These are phyloP conservation scores for Gossypium ekmanianum DNA, from an alignment of 345 rosid genomes.

Conservation along the genomic window DNA sequence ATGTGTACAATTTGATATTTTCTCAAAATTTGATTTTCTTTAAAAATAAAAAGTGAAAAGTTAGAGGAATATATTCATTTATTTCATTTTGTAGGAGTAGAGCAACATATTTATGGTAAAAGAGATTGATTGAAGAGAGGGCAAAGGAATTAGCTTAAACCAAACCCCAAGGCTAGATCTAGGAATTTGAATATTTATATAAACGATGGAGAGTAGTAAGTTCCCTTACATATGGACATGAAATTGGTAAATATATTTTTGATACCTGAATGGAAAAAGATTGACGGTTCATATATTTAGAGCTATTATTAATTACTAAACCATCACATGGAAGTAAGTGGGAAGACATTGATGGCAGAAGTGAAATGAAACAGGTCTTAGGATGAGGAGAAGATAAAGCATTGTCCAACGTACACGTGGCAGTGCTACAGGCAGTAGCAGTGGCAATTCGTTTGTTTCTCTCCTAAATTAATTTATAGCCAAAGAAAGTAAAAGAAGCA, in stretches of 20 bases:
- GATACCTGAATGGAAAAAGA: too few relatives aligned
- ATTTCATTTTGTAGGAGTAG: neutral
- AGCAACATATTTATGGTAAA: neutral
- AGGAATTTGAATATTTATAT: neutral
- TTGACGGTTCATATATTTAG: too few relatives aligned
- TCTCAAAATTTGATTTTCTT: too few relatives aligned
- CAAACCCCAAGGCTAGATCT: neutral
- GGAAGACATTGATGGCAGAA: neutral
- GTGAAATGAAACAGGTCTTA: neutral
- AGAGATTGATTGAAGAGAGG: neutral
- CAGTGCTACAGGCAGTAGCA: conserved; percentile 21
- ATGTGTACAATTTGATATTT: too few relatives aligned
- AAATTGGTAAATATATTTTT: neutral
- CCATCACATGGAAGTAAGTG: neutral
- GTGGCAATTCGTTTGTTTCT: neutral
- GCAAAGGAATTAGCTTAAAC: neutral
- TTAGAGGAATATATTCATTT: neutral
- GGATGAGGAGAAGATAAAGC: conserved; percentile 11
- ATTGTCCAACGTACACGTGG: conserved; percentile 29
- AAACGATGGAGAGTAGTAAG: neutral
- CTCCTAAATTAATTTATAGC: neutral
- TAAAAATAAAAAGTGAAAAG: neutral
- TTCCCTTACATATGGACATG: neutral
- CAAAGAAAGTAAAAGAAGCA: neutral
- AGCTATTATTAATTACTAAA: too few relatives aligned